These are phyloP conservation scores for Chytridium lagenaria DNA, from an alignment of 371 early-diverging fungal genomes.

Conservation along the genomic window DNA sequence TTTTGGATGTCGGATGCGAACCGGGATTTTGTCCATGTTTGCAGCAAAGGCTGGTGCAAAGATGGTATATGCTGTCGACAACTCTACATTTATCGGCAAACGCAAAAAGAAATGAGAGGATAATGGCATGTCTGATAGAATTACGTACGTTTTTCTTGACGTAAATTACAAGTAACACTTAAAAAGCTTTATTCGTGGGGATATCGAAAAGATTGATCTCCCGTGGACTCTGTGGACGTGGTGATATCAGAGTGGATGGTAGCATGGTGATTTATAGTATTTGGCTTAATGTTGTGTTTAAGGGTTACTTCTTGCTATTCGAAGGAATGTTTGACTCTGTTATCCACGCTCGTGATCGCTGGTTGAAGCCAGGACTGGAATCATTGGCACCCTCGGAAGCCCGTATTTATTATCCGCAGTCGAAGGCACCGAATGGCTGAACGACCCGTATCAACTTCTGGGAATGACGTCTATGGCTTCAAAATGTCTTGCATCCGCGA, in stretches of 20 bases:
- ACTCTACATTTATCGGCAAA: constrained; percentile 95
- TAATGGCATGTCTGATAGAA: constrained; percentile 80
- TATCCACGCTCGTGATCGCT: constrained; percentile 92
- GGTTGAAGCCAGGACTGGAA: constrained; percentile 72
- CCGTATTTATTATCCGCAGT: constrained; percentile 89
- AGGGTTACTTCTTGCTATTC: constrained; percentile 96
- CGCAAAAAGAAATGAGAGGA: constrained; percentile 89
- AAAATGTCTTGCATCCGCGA: constrained; percentile 88
- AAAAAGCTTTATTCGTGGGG: constrained; percentile 82
- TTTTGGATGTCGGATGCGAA: constrained; percentile 98
- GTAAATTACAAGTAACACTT: neutral
- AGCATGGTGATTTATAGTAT: neutral
- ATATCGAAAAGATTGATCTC: constrained; percentile 95
- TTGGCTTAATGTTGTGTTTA: neutral
- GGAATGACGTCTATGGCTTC: constrained; percentile 71
- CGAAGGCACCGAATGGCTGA: constrained; percentile 93
- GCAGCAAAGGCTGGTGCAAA: constrained; percentile 97
- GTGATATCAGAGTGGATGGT: constrained; percentile 98
- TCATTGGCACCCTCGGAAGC: constrained; percentile 93
- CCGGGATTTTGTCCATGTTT: constrained; percentile 96
- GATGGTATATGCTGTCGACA: constrained; percentile 73
- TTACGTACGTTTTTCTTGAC: constrained; percentile 40
- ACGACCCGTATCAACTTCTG: constrained; percentile 65
- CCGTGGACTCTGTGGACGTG: constrained; percentile 81
- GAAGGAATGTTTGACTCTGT: constrained; percentile 99